These are phyloP conservation scores for Rhizopogon sp. DNA, from an alignment of 768 basidiomycete genomes.

Conservation along the genomic window DNA sequence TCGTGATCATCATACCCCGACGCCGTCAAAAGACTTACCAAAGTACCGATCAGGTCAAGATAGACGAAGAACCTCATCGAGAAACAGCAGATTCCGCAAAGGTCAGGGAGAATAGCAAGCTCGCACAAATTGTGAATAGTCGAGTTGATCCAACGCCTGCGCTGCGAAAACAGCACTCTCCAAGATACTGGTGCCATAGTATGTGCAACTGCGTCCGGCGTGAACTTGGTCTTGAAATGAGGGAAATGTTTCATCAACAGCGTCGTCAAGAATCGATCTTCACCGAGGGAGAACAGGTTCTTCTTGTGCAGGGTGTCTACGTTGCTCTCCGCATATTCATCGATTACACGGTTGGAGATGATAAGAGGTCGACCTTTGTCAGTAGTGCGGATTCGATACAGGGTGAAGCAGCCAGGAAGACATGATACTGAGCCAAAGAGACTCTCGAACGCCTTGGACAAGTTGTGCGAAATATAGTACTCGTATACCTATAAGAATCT, in stretches of 20 bases:
- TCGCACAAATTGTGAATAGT: slow-evolving; percentile 67
- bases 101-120: slow-evolving; percentile 53
- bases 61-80: slow-evolving; percentile 74
- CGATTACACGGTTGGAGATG: slow-evolving; percentile 67
- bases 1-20: neutral
- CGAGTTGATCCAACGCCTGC: slow-evolving; percentile 73
- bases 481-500: slow-evolving; percentile 47
- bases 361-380: slow-evolving; percentile 70
- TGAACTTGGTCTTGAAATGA: slow-evolving; percentile 65
- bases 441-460: slow-evolving; percentile 66
- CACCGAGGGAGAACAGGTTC: slow-evolving; percentile 63
- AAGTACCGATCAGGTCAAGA: slow-evolving; percentile 58
- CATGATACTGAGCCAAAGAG: slow-evolving; percentile 68
- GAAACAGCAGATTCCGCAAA: slow-evolving; percentile 69
- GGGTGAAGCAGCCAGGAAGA: slow-evolving; percentile 70
- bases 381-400: slow-evolving; percentile 66
- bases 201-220: slow-evolving; percentile 55
- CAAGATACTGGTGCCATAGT: slow-evolving; percentile 62
- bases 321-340: slow-evolving; percentile 61
- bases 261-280: slow-evolving; percentile 69
- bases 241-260: slow-evolving; percentile 70
- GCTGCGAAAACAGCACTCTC: slow-evolving; percentile 58
- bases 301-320: slow-evolving; percentile 72
- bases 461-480: slow-evolving; percentile 64
- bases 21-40: slow-evolving; percentile 30